Evolutionary conservation across 768 basidiomycete species (phyloP).

Genomic region (Boletus sensibilis): DNA sequence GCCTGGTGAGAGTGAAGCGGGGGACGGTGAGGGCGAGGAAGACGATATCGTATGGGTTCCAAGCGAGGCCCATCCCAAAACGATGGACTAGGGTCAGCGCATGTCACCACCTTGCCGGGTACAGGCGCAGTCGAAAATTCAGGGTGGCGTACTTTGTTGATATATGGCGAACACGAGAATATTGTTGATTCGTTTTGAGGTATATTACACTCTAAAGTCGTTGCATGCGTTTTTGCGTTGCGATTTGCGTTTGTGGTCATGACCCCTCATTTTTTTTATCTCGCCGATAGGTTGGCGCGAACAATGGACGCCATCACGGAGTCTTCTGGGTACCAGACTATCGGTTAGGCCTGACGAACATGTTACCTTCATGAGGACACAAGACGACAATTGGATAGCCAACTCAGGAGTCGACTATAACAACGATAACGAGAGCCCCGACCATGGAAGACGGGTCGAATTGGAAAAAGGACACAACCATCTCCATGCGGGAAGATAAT

Average conservation of each 20-base stretch:
- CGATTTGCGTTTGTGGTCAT: slow-evolving; percentile 13
- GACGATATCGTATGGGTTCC: slow-evolving; percentile 36
- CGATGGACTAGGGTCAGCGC: slow-evolving; percentile 14
- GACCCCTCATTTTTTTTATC: background rate
- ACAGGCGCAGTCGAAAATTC: slow-evolving; percentile 5
- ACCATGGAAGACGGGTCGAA: background rate
- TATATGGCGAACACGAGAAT: slow-evolving; percentile 4
- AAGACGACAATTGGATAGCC: slow-evolving; percentile 3
- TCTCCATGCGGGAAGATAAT: slow-evolving; percentile 23
- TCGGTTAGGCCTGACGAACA: slow-evolving; percentile 15
- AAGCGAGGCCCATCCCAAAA: slow-evolving; percentile 13
- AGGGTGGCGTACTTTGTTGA: slow-evolving; percentile 20
- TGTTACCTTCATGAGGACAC: slow-evolving; percentile 6
- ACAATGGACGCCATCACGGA: slow-evolving; percentile 11
- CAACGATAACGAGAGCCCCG: slow-evolving; percentile 12
- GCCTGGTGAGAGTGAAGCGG: slow-evolving; percentile 22
- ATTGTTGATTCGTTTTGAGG: slow-evolving; percentile 13
- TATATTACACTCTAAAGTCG: slow-evolving; percentile 13
- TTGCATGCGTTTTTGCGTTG: slow-evolving; percentile 1
- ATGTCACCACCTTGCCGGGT: slow-evolving; percentile 6
- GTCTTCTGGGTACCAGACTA: slow-evolving; percentile 8
- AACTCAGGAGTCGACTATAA: slow-evolving; percentile 1
- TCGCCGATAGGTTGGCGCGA: slow-evolving; percentile 5
- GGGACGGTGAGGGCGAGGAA: slow-evolving; percentile 27
- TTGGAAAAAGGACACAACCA: slow-evolving; percentile 1